These are phyloP conservation scores for Chalciporus piperatus DNA, from an alignment of 768 basidiomycete species.

Conservation along the genomic window DNA sequence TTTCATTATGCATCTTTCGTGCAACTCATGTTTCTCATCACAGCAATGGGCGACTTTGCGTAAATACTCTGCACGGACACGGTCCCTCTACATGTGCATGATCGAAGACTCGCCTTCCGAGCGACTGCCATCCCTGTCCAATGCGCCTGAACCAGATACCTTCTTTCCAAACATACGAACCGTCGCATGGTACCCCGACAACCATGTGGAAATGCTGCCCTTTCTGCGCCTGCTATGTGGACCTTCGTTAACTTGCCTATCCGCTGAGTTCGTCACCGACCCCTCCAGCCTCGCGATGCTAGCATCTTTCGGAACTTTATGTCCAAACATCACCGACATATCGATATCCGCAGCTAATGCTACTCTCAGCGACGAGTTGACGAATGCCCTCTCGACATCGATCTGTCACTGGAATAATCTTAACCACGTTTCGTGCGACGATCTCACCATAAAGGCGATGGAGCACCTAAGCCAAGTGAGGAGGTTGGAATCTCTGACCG, in stretches of 20 bases:
- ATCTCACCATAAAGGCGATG: constrained; percentile 17
- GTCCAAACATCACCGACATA: constrained; percentile 21
- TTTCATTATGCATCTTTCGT: neutral
- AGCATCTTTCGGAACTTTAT: constrained; percentile 8
- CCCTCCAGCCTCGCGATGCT: constrained; percentile 14
- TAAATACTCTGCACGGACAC: constrained; percentile 19
- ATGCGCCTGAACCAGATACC: constrained; percentile 8
- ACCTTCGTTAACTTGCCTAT: constrained; percentile 16
- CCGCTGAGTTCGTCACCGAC: constrained; percentile 20
- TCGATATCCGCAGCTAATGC: constrained; percentile 12
- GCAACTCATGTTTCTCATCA: neutral
- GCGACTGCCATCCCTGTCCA: constrained; percentile 10
- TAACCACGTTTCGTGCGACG: constrained; percentile 19
- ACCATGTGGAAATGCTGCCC: constrained; percentile 18
- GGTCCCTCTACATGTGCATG: constrained; percentile 19
- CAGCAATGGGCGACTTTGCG: constrained; percentile 21
- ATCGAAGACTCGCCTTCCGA: constrained; percentile 16
- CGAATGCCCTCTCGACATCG: constrained; percentile 15
- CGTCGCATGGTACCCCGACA: constrained; percentile 22
- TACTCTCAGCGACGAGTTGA: constrained; percentile 6
- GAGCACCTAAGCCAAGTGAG: constrained; percentile 15
- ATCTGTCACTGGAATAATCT: constrained; percentile 21
- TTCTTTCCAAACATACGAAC: constrained; percentile 24
- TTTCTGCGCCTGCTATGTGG: constrained; percentile 25
- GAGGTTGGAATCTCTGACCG: constrained; percentile 15